Percentiles rank a stretch among this genome's conserved stretches.
Evolutionary conservation across 192 early-diverging fungal genomes (phyloP).

Genomic region (Coemansia erecta): DNA sequence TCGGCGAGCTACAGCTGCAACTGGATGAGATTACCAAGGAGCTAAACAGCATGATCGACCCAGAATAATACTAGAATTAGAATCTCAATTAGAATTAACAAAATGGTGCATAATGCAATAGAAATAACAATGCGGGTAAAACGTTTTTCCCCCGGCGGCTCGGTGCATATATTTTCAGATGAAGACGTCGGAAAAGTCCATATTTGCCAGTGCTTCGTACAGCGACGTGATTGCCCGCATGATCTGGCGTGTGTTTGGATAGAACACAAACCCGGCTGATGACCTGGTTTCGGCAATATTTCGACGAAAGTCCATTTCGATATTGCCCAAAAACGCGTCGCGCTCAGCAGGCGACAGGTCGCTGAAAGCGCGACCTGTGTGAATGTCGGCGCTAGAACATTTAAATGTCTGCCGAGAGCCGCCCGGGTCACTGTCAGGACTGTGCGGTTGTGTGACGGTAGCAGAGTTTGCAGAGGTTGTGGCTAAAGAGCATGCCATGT

Average conservation of each 20-base stretch:
- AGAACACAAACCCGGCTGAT: slow-evolving; percentile 19
- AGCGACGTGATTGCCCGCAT: slow-evolving; percentile 18
- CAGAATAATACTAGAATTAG: background rate
- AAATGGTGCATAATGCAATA: background rate
- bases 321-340: slow-evolving; percentile 14
- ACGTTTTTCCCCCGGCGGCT: background rate
- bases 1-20: slow-evolving; percentile 36
- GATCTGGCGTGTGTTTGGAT: slow-evolving; percentile 26
- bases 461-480: too few species aligned
- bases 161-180: background rate
- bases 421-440: too few species aligned
- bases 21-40: slow-evolving; percentile 39
- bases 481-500: too few species aligned
- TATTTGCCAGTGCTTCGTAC: slow-evolving; percentile 19
- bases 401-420: too few species aligned
- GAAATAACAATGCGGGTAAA: background rate
- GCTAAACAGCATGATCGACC: slow-evolving; percentile 30
- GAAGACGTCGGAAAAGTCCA: slow-evolving; percentile 25
- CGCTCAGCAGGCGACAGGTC: slow-evolving; percentile 23
- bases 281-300: slow-evolving; percentile 15
- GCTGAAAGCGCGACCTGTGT: slow-evolving; percentile 12
- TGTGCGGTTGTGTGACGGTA: too few species aligned
- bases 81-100: background rate
- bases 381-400: background rate
- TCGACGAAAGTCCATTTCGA: slow-evolving; percentile 24